Percentiles rank a stretch among this genome's conserved stretches.
Evolutionary conservation across 306 rosid genomes (phyloP).

Genomic region (Mucuna pruriens): DNA sequence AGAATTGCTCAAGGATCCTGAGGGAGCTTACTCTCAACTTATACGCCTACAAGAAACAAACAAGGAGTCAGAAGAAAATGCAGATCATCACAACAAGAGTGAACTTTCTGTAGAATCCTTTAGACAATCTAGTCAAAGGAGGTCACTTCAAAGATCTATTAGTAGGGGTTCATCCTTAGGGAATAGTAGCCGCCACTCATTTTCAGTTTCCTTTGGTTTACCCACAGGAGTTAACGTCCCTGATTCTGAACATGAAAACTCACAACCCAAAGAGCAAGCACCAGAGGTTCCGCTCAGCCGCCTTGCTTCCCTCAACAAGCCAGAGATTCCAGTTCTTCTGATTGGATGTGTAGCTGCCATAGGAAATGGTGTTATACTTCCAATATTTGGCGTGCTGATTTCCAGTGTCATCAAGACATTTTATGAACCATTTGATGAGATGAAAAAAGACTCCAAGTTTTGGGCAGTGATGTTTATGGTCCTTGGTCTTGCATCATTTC

Average conservation of each 20-base stretch:
- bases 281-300: conserved; percentile 66
- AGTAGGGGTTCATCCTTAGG: conserved; percentile 78
- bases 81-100: conserved; percentile 42
- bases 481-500: conserved; percentile 59
- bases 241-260: conserved; percentile 45
- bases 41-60: conserved; percentile 75
- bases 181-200: conserved; percentile 78
- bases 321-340: conserved; percentile 78
- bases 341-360: conserved; percentile 67
- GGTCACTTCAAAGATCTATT: conserved; percentile 59
- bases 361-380: conserved; percentile 64
- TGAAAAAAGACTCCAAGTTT: conserved; percentile 66
- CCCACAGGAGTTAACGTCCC: conserved; percentile 58
- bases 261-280: conserved; percentile 40
- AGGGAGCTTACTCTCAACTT: conserved; percentile 86
- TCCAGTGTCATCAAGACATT: conserved; percentile 71
- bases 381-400: conserved; percentile 64
- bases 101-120: conserved; percentile 55
- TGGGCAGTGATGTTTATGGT: conserved; percentile 68
- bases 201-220: conserved; percentile 72
- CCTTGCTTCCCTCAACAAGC: conserved; percentile 86
- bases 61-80: conserved; percentile 47
- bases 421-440: conserved; percentile 60
- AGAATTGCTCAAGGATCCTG: conserved; percentile 67
- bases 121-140: conserved; percentile 65